phyloP scores from a whole-genome alignment of 2,329 filamentous ascomycete genomes.

The Colletotrichum sp. region DNA sequence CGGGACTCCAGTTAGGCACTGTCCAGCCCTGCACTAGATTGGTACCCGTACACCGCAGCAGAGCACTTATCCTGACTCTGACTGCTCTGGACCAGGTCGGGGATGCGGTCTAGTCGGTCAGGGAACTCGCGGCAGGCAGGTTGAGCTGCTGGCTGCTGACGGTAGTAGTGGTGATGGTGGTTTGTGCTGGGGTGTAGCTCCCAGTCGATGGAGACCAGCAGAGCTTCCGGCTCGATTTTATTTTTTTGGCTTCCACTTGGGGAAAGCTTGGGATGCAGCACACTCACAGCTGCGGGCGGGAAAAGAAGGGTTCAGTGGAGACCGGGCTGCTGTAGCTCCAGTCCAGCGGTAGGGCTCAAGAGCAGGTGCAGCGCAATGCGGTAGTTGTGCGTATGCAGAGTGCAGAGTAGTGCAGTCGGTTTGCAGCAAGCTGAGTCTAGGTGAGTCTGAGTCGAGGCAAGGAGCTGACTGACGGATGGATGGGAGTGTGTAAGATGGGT shows the following conservation, averaged over 20 bases:
- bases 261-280: constrained; percentile 14
- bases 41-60: not conserved
- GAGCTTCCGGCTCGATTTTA: not conserved
- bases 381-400: not conserved
- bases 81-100: not conserved
- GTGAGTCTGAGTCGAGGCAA: not conserved
- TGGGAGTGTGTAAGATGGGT: not conserved
- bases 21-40: not conserved
- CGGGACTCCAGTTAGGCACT: not conserved
- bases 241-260: not conserved
- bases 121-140: not conserved
- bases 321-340: constrained; percentile 6
- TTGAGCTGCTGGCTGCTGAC: not conserved
- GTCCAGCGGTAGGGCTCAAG: constrained; percentile 3
- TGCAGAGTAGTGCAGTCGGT: not conserved
- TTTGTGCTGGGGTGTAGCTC: constrained; percentile 4
- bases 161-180: not conserved
- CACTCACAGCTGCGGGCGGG: not conserved
- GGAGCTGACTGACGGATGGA: not conserved
- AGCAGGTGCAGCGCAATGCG: not conserved
- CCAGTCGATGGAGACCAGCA: not conserved
- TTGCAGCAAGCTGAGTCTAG: not conserved
- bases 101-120: not conserved
- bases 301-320: constrained; percentile 4
- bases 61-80: not conserved